These are phyloP conservation scores for Xerocomellus amylosporus DNA, from an alignment of 768 basidiomycete genomes.

Conservation along the genomic window DNA sequence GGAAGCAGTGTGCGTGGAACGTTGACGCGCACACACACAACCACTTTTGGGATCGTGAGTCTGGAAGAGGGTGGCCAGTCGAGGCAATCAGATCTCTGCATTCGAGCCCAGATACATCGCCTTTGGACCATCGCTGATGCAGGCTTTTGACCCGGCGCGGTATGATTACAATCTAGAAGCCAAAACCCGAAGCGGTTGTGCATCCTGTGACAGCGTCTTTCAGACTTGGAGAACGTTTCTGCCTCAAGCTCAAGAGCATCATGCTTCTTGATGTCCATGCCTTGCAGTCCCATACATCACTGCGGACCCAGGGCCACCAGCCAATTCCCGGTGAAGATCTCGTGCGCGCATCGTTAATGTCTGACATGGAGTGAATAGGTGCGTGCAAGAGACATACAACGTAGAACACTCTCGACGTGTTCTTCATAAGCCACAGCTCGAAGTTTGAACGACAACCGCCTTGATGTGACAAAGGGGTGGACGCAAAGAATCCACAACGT, in stretches of 20 bases:
- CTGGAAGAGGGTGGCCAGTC: background rate
- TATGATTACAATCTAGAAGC: constrained; percentile 8
- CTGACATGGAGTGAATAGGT: constrained; percentile 1
- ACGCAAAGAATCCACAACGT: constrained; percentile 13
- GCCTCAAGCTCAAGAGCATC: constrained; percentile 21
- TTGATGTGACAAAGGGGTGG: constrained; percentile 10
- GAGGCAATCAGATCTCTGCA: constrained; percentile 3
- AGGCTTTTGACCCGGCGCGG: background rate
- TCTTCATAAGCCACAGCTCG: constrained; percentile 21
- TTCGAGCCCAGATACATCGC: background rate
- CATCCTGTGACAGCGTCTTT: constrained; percentile 20
- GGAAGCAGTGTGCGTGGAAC: background rate
- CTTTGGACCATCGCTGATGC: background rate
- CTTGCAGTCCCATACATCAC: constrained; percentile 20
- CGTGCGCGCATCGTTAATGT: constrained; percentile 16
- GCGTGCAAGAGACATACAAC: constrained; percentile 13
- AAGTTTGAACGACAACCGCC: background rate
- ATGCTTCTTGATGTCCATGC: constrained; percentile 14
- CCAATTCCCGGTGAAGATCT: constrained; percentile 28
- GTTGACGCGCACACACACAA: background rate
- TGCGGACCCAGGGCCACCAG: constrained; percentile 21
- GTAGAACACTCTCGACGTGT: constrained; percentile 16
- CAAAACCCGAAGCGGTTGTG: background rate
- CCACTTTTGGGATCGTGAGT: constrained; percentile 1
- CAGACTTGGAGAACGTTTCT: constrained; percentile 24